Evolutionary conservation across 2,329 filamentous ascomycete species (phyloP), one percentile per base, ranked within the genome.

Genomic region (Neofusicoccum sp.): DNA sequence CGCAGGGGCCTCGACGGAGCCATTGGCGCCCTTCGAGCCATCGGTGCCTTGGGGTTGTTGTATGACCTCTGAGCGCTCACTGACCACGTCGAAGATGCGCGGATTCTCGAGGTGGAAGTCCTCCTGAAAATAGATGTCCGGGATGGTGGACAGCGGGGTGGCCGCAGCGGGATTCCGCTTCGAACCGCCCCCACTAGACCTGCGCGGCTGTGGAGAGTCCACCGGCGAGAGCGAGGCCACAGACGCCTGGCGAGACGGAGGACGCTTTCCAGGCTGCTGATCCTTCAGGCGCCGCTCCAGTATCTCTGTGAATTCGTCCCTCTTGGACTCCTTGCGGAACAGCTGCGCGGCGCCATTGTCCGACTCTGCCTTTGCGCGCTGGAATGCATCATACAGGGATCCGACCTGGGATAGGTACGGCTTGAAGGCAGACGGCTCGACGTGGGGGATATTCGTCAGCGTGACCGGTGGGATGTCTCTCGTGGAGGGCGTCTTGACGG

Each of bases 31-130:
- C 36, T 78, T 80, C 26, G 84, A 82, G 28, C 86, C 82, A 63
- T 86, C 80, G 62, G 71, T 62, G 41, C 70, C 62, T 79, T 80
- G 49, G 80, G 84, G 81, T 1, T 82, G 79, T 24, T 87, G 84
- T n/a, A 98, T 89, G n/a, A 99, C 91, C 73, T 98, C 93, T 9
- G 95, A 96, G 62, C 92, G 85, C 75, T 99, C 95, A 70, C 93
- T 98, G 12, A 99, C 93, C 28, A 98, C 87, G 72, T 99, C 95
- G 71, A 99, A 99, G 0, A 90, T 98, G 54, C 95, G 86, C 0
- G 95, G 95, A 64, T 99, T 98, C 71, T 99, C 95, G 6, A 99
- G 83, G 68, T 91, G 93, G 67, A 99, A 99, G 67, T 92, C 88
- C 34, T 96, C 90, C 58, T 98, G 95, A 67, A 97, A 97, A 71